These are phyloP conservation scores for Diaporthe helianthi DNA, from an alignment of 2,329 filamentous ascomycete genomes.

Conservation along the genomic window DNA sequence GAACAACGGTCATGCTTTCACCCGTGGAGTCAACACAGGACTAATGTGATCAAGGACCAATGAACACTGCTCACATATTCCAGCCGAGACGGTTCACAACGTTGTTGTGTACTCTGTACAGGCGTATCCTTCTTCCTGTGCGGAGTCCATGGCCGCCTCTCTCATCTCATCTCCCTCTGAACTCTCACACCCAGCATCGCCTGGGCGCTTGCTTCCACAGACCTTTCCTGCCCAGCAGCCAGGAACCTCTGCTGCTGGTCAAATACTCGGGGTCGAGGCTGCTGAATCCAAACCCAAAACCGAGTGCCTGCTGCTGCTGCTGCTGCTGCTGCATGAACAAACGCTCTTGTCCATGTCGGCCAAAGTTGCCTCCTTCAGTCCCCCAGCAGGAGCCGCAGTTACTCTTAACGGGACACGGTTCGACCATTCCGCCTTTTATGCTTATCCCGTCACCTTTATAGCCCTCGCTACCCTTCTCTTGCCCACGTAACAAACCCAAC, in stretches of 20 bases:
- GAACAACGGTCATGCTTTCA: slow-evolving; percentile 60
- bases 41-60: slow-evolving; percentile 55
- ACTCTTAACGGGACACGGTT: slow-evolving; percentile 13
- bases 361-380: slow-evolving; percentile 6
- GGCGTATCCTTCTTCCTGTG: slow-evolving; percentile 37
- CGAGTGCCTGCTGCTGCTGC: no score
- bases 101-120: slow-evolving; percentile 27
- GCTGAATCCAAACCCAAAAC: slow-evolving; percentile 2
- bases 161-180: slow-evolving; percentile 37
- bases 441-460: slow-evolving; percentile 23
- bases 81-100: slow-evolving; percentile 51
- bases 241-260: slow-evolving; percentile 19
- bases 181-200: slow-evolving; percentile 32
- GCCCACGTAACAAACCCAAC: slow-evolving; percentile 20
- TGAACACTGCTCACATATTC: slow-evolving; percentile 47
- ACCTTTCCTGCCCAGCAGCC: slow-evolving; percentile 11
- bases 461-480: slow-evolving; percentile 22
- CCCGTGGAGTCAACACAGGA: slow-evolving; percentile 54
- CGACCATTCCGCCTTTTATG: slow-evolving; percentile 15
- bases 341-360: neutral
- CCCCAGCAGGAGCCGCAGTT: slow-evolving; percentile 3
- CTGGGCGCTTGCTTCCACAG: slow-evolving; percentile 32
- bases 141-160: slow-evolving; percentile 38
- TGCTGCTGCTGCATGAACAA: slow-evolving; percentile 17
- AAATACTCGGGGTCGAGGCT: slow-evolving; percentile 23